Base-by-base conservation (phyloP, 2,329 filamentous ascomycete genomes). In the Elsinoe necatrix region DNA sequence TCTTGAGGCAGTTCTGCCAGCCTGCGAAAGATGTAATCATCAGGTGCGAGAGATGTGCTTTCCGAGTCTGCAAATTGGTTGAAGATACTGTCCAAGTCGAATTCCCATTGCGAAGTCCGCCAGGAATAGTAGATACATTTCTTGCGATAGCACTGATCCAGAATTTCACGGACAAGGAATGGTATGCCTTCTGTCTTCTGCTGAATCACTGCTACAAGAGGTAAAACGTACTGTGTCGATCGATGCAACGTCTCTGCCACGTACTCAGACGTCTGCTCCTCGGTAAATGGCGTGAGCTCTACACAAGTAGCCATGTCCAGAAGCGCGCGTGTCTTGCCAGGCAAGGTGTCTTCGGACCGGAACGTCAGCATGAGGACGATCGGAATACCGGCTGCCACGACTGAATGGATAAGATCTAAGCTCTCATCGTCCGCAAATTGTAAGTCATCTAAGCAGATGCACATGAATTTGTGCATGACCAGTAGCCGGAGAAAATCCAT, bases 71-170 rank as follows among this genome's bases (percentile, higher is more conserved):
- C 81, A 64, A 96, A 95, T 61, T 95, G 84, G 47, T 86, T 83
- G 66, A 95, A 95, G 1, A 96, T 82, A 61, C 81, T 83, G 69
- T 96, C 90, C 9, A 96, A 73, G 65, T 95, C 86, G 67, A 85
- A 96, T 43, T 86, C 79, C 92, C 92, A 97, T 45, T 80, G 79
- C 47, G 84, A 87, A 61, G 86, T 82, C 63, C 83, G 84, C 77
- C 93, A 95, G 60, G 90, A 89, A 69, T 95, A 96, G 81, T 85
- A 95, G 51, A 96, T 86, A 68, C 88, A 95, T 62, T 85, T 85
- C 66, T 89, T 93, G 39, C 88, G 83, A 68, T 95, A 85, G 67
- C 89, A 95, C 2, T 86, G 85, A 65, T 88, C 88, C 3, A 96
- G 79, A 80, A 96, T 95, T 71, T 95, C 89, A 56, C 89, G 80